Percentiles rank a stretch among this genome's conserved stretches.
These are phyloP conservation scores for Bonnemaisonia californica DNA, from an alignment of 31 red algal genomes.

Conservation along the genomic window DNA sequence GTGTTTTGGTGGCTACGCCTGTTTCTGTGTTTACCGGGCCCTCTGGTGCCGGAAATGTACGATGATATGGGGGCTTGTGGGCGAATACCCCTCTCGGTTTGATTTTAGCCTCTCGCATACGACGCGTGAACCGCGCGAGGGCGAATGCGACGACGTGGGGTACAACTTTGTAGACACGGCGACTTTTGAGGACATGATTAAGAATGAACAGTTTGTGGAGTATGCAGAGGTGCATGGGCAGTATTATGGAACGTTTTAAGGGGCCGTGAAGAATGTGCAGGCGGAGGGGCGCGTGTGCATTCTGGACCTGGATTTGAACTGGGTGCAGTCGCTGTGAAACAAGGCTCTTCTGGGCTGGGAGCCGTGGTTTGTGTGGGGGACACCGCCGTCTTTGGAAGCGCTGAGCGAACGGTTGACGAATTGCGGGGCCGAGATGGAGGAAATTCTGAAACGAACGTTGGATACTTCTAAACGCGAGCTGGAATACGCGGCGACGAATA, in stretches of 20 bases:
- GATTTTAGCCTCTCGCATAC: constrained; percentile 86
- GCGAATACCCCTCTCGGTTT: constrained; percentile 67
- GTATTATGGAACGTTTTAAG: constrained; percentile 88
- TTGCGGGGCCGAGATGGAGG: constrained; percentile 68
- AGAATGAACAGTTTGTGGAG: constrained; percentile 82
- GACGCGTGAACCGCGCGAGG: constrained; percentile 73
- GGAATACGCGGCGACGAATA: constrained; percentile 64
- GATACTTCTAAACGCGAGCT: constrained; percentile 80
- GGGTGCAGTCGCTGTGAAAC: constrained; percentile 60
- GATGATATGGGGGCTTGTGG: constrained; percentile 73
- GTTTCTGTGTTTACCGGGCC: constrained; percentile 88
- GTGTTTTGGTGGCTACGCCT: neutral
- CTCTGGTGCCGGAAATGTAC: constrained; percentile 92
- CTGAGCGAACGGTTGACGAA: constrained; percentile 73
- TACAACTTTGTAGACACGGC: constrained; percentile 84
- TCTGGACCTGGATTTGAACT: constrained; percentile 88
- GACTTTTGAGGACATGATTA: constrained; percentile 70
- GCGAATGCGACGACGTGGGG: constrained; percentile 78
- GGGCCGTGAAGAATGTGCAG: constrained; percentile 49
- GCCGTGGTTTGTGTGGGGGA: constrained; percentile 73
- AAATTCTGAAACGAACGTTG: constrained; percentile 62
- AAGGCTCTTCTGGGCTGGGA: constrained; percentile 39
- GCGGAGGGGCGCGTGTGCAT: constrained; percentile 47
- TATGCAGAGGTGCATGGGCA: constrained; percentile 92
- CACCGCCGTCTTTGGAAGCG: constrained; percentile 65